Evolutionary conservation across 164 flowering plant species (phyloP).

Genomic region (Vitis rotundifolia): DNA sequence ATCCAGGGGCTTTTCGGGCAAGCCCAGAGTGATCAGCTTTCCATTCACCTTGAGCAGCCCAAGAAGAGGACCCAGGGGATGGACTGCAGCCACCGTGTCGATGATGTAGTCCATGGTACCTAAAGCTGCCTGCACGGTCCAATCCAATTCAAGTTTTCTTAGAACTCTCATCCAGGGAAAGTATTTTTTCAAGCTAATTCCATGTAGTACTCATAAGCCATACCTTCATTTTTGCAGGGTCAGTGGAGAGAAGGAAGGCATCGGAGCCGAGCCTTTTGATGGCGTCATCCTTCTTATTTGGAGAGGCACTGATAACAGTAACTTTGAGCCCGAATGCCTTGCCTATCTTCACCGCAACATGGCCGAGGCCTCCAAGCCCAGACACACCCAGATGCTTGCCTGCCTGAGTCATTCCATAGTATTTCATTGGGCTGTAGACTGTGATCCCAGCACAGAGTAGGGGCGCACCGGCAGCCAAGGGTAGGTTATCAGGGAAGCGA

Average conservation of each 20-base stretch:
- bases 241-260: conserved; percentile 40
- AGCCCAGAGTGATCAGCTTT: conserved; percentile 28
- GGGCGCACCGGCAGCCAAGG: conserved; percentile 50
- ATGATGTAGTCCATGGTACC: conserved; percentile 38
- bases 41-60: conserved; percentile 31
- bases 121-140: conserved; percentile 23
- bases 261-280: conserved; percentile 48
- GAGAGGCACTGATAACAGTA: conserved; percentile 57
- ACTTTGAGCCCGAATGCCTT: conserved; percentile 61
- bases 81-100: conserved; percentile 35
- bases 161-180: too few relatives aligned
- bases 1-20: conserved; percentile 35
- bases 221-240: conserved; percentile 47
- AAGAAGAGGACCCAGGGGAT: conserved; percentile 28
- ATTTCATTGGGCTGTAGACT: conserved; percentile 60
- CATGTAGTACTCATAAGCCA: too few relatives aligned
- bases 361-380: conserved; percentile 73
- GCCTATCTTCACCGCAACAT: conserved; percentile 56
- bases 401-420: conserved; percentile 47
- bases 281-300: conserved; percentile 46
- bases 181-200: too few relatives aligned
- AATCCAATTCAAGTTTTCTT: too few relatives aligned
- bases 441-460: conserved; percentile 62
- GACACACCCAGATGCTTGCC: conserved; percentile 60
- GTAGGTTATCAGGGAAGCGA: conserved; percentile 44